These are phyloP conservation scores for Pythium dissimile DNA, from an alignment of 352 stramenopile genomes.

Conservation along the genomic window DNA sequence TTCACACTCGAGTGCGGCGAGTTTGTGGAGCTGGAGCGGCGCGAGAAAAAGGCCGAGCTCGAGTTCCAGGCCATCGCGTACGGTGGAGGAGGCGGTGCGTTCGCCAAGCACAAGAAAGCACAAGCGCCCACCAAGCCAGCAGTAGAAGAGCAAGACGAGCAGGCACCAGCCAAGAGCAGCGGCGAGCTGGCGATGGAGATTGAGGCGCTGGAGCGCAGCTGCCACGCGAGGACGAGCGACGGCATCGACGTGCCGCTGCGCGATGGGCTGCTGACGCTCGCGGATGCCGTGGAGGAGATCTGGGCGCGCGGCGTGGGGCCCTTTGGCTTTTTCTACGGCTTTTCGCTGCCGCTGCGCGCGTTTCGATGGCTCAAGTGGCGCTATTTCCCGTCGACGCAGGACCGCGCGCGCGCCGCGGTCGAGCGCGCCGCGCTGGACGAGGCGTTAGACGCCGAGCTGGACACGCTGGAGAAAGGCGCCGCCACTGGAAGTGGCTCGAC, in stretches of 20 bases:
- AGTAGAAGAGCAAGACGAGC: conserved; percentile 15
- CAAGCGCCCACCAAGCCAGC: no score
- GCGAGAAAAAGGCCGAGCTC: conserved; percentile 75
- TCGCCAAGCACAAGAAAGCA: conserved; percentile 53
- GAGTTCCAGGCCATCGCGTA: conserved; percentile 84
- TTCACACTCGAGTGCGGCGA: conserved; percentile 78
- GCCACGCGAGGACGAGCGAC: conserved; percentile 24
- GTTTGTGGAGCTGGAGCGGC: conserved; percentile 67
- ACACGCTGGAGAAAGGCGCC: conserved; percentile 15
- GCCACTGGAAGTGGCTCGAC: neutral
- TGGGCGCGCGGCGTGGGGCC: conserved; percentile 44
- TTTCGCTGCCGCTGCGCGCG: conserved; percentile 48
- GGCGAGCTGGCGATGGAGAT: conserved; percentile 68
- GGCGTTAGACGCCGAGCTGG: conserved; percentile 14
- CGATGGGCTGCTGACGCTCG: conserved; percentile 45
- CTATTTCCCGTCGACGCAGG: conserved; percentile 40
- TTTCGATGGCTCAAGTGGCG: conserved; percentile 43
- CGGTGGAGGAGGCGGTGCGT: conserved; percentile 51
- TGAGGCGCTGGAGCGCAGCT: conserved; percentile 58
- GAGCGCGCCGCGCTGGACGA: conserved; percentile 15
- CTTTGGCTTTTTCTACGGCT: conserved; percentile 63
- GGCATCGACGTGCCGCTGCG: conserved; percentile 32
- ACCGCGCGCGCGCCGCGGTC: conserved; percentile 14
- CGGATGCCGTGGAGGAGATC: conserved; percentile 36
- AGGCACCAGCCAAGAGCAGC: conserved; percentile 22